Conservation (phyloP, 345 rosid species). For the Ceriops decandra region DNA sequence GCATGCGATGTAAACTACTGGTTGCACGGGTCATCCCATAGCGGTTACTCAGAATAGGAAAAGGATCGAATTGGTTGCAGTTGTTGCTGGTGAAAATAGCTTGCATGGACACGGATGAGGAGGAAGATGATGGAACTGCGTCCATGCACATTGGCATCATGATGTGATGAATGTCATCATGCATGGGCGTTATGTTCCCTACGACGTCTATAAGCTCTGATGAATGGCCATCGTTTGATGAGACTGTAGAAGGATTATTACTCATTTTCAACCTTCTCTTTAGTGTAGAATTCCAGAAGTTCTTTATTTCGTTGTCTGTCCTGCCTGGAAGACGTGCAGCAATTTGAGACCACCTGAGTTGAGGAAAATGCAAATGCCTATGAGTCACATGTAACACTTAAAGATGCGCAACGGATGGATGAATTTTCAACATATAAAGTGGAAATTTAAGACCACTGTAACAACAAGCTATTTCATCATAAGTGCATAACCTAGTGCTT, state of each 20-base stretch:
- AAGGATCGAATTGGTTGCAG: constrained; percentile 44
- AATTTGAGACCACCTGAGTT: constrained; percentile 83
- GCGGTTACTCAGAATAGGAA: constrained; percentile 26
- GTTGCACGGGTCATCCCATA: constrained; percentile 35
- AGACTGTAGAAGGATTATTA: constrained; percentile 34
- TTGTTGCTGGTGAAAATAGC: constrained; percentile 15
- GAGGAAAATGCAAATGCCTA: not conserved
- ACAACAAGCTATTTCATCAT: no score
- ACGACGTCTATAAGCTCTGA: constrained; percentile 40
- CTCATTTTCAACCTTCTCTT: constrained; percentile 62
- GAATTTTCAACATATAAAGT: no score
- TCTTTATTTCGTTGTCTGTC: constrained; percentile 89
- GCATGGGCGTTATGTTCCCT: constrained; percentile 40
- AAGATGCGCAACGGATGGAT: not conserved
- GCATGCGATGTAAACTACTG: constrained; percentile 29
- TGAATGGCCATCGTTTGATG: constrained; percentile 62
- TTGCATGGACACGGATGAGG: constrained; percentile 43
- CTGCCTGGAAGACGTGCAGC: constrained; percentile 91
- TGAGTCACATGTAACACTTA: not conserved
- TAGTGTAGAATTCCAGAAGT: constrained; percentile 86
- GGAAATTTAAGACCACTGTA: no score
- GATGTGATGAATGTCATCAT: constrained; percentile 32
- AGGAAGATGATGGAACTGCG: constrained; percentile 30
- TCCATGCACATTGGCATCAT: constrained; percentile 48
- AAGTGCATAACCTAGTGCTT: no score